Conservation (phyloP, 768 basidiomycete genomes). For the Lactarius vividus region DNA sequence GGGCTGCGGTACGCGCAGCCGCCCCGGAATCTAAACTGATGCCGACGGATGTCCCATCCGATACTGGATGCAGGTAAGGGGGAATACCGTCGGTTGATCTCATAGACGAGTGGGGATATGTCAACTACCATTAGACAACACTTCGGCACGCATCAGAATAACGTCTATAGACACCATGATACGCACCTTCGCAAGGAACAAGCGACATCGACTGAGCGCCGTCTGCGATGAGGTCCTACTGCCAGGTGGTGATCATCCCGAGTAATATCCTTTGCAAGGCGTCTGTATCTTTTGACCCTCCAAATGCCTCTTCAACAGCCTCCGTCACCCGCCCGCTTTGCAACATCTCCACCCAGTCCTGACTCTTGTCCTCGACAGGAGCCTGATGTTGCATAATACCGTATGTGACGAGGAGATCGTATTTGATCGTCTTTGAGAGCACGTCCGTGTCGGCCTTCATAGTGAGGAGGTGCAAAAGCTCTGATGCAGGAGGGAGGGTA, state of each 20-base stretch:
- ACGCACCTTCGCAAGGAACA: background rate
- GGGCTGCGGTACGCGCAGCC: constrained; percentile 5
- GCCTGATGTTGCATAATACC: constrained; percentile 30
- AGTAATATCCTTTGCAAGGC: constrained; percentile 13
- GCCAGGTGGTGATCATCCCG: constrained; percentile 22
- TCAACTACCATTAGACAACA: background rate
- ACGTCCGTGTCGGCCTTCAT: constrained; percentile 6
- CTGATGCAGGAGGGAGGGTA: constrained; percentile 24
- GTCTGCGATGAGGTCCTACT: constrained; percentile 6
- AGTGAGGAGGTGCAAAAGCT: constrained; percentile 25
- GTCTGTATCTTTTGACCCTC: constrained; percentile 7
- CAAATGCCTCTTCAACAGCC: constrained; percentile 23
- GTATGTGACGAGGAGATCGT: constrained; percentile 33
- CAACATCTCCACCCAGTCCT: constrained; percentile 26
- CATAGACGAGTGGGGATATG: background rate
- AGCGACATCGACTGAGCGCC: background rate
- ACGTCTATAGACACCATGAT: background rate
- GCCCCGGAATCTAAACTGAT: background rate
- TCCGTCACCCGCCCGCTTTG: constrained; percentile 22
- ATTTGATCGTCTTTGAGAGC: constrained; percentile 26
- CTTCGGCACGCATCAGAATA: background rate
- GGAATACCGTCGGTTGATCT: background rate
- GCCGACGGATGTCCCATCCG: background rate
- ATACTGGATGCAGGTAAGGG: background rate
- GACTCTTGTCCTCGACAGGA: constrained; percentile 10